These are phyloP conservation scores for Rhodocollybia butyracea DNA, from an alignment of 768 basidiomycete genomes.

Conservation along the genomic window DNA sequence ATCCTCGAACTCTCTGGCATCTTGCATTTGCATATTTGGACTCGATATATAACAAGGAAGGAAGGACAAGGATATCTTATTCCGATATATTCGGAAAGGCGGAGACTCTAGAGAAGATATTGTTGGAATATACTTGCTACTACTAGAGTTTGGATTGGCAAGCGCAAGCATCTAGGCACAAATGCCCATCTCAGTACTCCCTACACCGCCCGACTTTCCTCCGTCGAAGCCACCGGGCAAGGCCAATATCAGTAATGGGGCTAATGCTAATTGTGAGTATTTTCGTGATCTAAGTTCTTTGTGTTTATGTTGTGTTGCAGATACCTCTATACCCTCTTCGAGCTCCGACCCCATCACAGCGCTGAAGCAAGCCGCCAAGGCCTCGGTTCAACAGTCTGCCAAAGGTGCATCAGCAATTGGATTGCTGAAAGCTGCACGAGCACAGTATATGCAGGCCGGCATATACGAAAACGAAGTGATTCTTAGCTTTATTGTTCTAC, in stretches of 20 bases:
- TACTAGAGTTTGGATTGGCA: too few relatives aligned
- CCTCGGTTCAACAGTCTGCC: constrained; percentile 42
- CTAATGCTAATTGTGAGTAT: not conserved
- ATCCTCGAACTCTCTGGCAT: too few relatives aligned
- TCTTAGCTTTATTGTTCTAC: constrained; percentile 29
- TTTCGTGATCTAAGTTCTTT: too few relatives aligned
- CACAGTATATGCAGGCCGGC: constrained; percentile 43
- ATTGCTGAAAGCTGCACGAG: constrained; percentile 61
- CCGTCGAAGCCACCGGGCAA: not conserved
- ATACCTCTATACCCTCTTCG: too few relatives aligned
- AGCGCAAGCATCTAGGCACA: too few relatives aligned
- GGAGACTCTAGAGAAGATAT: too few relatives aligned
- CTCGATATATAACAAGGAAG: too few relatives aligned
- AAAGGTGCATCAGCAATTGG: constrained; percentile 57
- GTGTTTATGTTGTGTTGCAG: too few relatives aligned
- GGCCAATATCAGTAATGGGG: not conserved
- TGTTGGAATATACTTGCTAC: too few relatives aligned
- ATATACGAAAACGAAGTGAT: constrained; percentile 28
- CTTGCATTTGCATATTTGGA: too few relatives aligned
- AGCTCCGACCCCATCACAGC: not conserved
- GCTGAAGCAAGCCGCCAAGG: not conserved
- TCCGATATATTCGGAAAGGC: too few relatives aligned
- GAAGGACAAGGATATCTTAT: too few relatives aligned
- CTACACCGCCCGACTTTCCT: not conserved
- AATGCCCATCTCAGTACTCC: constrained; percentile 1